Conservation (phyloP, 805 yeast species). For the Saturnispora sanitii region DNA sequence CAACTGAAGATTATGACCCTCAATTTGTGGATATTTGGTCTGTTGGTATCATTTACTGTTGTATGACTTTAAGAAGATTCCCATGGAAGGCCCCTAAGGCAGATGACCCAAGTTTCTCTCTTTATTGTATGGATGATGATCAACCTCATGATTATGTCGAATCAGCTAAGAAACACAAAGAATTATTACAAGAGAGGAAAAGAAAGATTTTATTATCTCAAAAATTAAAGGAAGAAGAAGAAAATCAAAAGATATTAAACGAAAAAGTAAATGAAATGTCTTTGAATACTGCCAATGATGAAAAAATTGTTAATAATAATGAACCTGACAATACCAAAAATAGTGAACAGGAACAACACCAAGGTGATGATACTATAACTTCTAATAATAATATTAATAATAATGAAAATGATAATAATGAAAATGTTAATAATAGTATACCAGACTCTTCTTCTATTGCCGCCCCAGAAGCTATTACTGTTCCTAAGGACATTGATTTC, state of each 20-base stretch:
- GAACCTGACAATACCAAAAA: neutral
- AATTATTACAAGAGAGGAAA: constrained; percentile 49
- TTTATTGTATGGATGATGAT: constrained; percentile 61
- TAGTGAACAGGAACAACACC: constrained; percentile 9
- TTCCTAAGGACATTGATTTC: neutral
- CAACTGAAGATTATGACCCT: constrained; percentile 56
- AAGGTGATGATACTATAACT: neutral
- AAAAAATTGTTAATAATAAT: neutral
- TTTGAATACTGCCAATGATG: neutral
- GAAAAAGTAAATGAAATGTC: neutral
- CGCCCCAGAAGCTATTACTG: neutral
- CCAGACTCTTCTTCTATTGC: neutral
- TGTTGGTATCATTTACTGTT: constrained; percentile 72
- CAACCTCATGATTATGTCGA: constrained; percentile 64
- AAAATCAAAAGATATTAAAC: constrained; percentile 6
- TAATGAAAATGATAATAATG: neutral
- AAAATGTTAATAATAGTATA: neutral
- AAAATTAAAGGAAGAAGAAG: constrained; percentile 17
- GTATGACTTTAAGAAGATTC: constrained; percentile 76
- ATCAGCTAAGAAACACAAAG: constrained; percentile 64
- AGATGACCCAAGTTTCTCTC: constrained; percentile 58
- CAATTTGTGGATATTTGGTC: constrained; percentile 80
- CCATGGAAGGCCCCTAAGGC: constrained; percentile 80
- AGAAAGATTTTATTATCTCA: constrained; percentile 32
- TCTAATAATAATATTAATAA: neutral